phyloP scores from a whole-genome alignment of 345 rosid genomes.

The Luvunga scandens region DNA sequence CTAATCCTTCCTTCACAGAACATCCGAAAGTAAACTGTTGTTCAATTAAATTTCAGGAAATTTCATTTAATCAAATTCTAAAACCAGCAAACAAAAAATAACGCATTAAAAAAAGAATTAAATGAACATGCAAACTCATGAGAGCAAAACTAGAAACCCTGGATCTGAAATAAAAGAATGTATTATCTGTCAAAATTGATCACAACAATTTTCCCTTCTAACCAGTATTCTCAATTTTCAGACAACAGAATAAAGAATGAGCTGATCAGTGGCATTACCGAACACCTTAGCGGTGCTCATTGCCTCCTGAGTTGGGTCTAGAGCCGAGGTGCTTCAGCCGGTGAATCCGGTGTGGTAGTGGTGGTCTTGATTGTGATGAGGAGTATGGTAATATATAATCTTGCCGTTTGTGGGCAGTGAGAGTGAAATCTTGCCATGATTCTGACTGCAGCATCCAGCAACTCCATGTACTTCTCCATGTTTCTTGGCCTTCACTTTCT shows the following conservation, averaged over 20 bases:
- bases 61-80: too few relatives aligned
- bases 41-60: too few relatives aligned
- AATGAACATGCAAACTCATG: too few relatives aligned
- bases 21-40: too few relatives aligned
- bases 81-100: too few relatives aligned
- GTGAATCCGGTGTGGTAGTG: neutral
- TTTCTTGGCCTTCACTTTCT: too few relatives aligned
- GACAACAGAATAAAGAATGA: slow-evolving; percentile 21
- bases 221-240: neutral
- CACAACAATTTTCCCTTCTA: too few relatives aligned
- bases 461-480: slow-evolving; percentile 34
- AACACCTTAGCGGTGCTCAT: neutral
- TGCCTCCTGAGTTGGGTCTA: slow-evolving; percentile 15
- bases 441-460: slow-evolving; percentile 44
- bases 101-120: too few relatives aligned
- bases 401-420: slow-evolving; percentile 66
- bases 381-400: slow-evolving; percentile 54
- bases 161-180: too few relatives aligned
- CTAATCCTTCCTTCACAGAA: too few relatives aligned
- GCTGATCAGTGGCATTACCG: slow-evolving; percentile 1
- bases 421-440: slow-evolving; percentile 54
- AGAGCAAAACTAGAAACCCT: too few relatives aligned
- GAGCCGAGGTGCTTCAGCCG: neutral
- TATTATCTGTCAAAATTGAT: neutral
- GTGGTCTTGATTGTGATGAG: slow-evolving; percentile 24